Evolutionary conservation across 2,329 filamentous ascomycete species (phyloP).

Genomic region (Parasarocladium wereldwijsianum): DNA sequence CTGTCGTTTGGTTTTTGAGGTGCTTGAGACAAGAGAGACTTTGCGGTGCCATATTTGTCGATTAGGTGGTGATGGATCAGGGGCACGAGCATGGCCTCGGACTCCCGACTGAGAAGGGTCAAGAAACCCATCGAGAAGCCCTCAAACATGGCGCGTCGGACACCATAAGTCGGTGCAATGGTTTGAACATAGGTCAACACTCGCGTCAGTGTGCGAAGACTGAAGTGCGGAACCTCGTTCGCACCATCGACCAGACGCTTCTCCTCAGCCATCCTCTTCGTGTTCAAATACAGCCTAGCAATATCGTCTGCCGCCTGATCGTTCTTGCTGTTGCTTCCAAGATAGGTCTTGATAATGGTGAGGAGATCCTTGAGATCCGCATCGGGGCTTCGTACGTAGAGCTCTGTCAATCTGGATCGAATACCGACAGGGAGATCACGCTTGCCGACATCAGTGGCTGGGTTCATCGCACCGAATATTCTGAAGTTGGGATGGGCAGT

Average conservation of each 20-base stretch:
- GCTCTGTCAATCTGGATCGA: constrained; percentile 83
- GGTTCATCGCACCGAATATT: constrained; percentile 98
- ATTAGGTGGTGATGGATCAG: constrained; percentile 72
- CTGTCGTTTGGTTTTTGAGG: constrained; percentile 67
- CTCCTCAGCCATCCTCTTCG: constrained; percentile 65
- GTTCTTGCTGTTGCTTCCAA: constrained; percentile 59
- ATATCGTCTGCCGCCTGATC: constrained; percentile 66
- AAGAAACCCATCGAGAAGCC: constrained; percentile 98
- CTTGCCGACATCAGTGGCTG: constrained; percentile 93
- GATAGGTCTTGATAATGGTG: constrained; percentile 76
- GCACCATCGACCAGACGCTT: constrained; percentile 88
- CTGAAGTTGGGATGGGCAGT: constrained; percentile 84
- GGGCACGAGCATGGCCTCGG: constrained; percentile 64
- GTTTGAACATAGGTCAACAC: constrained; percentile 79
- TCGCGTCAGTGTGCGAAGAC: constrained; percentile 81
- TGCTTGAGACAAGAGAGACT: constrained; percentile 61
- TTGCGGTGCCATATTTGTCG: constrained; percentile 48
- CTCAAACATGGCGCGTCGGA: constrained; percentile 79
- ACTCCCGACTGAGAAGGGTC: constrained; percentile 71
- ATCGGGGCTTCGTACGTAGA: constrained; percentile 88
- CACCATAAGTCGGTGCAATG: constrained; percentile 68
- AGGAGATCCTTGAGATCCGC: constrained; percentile 73
- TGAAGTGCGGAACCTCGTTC: constrained; percentile 93
- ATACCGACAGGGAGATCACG: constrained; percentile 81
- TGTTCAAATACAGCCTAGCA: constrained; percentile 74